phyloP scores from a whole-genome alignment of 2,329 filamentous ascomycete species.

The Calonectria montana region DNA sequence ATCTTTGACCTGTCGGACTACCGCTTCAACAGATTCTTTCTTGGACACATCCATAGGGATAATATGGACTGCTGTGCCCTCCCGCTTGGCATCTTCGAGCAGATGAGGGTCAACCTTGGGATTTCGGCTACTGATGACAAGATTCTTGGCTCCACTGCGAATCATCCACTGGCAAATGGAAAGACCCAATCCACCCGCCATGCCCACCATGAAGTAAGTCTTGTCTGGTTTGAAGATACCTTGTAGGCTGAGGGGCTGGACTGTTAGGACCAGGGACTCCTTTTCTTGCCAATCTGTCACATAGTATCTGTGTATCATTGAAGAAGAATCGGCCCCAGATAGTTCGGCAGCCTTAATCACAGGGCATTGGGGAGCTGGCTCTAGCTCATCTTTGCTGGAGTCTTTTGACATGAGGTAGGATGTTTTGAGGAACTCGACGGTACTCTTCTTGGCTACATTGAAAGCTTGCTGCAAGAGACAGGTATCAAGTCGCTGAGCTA shows the following conservation, averaged over 20 bases:
- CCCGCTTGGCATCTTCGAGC: constrained; percentile 25
- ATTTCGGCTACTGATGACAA: constrained; percentile 52
- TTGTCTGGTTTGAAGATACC: constrained; percentile 34
- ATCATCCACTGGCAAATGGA: constrained; percentile 53
- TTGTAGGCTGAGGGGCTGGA: constrained; percentile 16
- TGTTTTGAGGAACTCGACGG: not conserved
- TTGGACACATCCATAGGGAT: constrained; percentile 38
- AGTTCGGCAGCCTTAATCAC: constrained; percentile 15
- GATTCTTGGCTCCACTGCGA: constrained; percentile 45
- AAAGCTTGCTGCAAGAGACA: not conserved
- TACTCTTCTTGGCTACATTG: not conserved
- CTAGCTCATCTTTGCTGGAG: not conserved
- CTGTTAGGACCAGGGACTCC: constrained; percentile 6
- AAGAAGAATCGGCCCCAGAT: constrained; percentile 1
- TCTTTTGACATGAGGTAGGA: not conserved
- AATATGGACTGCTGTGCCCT: constrained; percentile 29
- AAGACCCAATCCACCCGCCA: constrained; percentile 47
- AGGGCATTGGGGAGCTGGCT: not conserved
- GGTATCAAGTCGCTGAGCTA: not conserved
- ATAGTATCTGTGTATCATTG: not conserved
- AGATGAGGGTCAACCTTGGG: constrained; percentile 42
- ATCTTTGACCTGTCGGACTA: constrained; percentile 34
- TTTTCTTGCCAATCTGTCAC: constrained; percentile 20
- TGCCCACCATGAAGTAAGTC: constrained; percentile 48
- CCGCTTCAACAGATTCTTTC: constrained; percentile 9